Evolutionary conservation across 2,329 filamentous ascomycete species (phyloP).

Genomic region (Juglanconis oblonga): DNA sequence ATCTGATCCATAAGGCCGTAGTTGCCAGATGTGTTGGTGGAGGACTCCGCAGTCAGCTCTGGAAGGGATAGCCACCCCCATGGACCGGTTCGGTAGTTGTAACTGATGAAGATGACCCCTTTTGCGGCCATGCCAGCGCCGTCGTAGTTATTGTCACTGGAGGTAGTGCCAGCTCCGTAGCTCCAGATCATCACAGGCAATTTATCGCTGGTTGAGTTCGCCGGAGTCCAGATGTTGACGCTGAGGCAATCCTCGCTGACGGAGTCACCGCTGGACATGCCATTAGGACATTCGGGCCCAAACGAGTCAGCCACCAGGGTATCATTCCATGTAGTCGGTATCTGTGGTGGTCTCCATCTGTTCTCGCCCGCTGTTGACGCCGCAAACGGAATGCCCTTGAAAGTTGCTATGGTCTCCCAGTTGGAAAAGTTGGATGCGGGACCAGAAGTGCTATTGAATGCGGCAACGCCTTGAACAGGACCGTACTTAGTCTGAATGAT

Average conservation of each 20-base stretch:
- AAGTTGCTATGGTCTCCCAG: background rate
- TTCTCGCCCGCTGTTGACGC: background rate
- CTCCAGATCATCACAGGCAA: background rate
- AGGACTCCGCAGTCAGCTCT: background rate
- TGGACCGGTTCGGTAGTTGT: background rate
- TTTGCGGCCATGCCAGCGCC: background rate
- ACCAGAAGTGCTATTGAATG: background rate
- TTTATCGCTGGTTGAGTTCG: background rate
- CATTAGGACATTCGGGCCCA: background rate
- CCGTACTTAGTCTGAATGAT: background rate
- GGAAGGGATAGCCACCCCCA: background rate
- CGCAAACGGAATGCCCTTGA: background rate
- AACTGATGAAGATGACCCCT: background rate
- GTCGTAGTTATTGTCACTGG: background rate
- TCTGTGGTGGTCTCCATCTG: background rate
- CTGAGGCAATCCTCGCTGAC: background rate
- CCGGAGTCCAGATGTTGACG: background rate
- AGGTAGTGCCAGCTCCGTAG: background rate
- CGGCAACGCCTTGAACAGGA: background rate
- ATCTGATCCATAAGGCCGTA: conserved; percentile 55
- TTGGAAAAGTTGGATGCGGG: background rate
- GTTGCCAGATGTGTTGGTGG: conserved; percentile 36
- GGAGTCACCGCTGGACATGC: background rate
- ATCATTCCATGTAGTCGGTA: background rate
- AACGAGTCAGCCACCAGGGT: background rate